These are phyloP conservation scores for Penicillium sp. DNA, from an alignment of 2,329 filamentous ascomycete genomes.

Conservation along the genomic window DNA sequence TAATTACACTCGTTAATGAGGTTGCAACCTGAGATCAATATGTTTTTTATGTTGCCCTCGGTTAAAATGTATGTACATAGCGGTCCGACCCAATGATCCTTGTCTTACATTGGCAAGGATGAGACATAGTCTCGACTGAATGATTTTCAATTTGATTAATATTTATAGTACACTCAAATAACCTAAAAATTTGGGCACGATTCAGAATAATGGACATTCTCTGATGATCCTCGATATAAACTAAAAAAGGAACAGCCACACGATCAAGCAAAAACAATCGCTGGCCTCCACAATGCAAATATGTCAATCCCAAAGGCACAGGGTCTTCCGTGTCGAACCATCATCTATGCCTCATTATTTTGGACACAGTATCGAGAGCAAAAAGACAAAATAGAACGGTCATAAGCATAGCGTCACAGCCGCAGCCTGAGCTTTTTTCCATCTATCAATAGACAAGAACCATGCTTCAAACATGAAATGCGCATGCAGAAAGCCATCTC, in stretches of 20 bases:
- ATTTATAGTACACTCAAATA: too few species aligned
- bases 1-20: background rate
- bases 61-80: background rate
- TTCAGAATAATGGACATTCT: background rate
- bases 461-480: background rate
- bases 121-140: too few species aligned
- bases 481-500: slow-evolving; percentile 5
- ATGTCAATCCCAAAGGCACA: background rate
- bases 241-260: background rate
- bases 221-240: background rate
- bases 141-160: too few species aligned
- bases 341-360: slow-evolving; percentile 1
- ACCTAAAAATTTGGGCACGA: too few species aligned
- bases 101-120: too few species aligned
- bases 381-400: background rate
- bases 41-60: too few species aligned
- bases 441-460: slow-evolving; percentile 10
- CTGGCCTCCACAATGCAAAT: background rate
- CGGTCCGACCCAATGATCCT: background rate
- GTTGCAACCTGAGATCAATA: too few species aligned
- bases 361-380: background rate
- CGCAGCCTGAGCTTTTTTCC: slow-evolving; percentile 5
- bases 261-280: background rate
- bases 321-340: background rate
- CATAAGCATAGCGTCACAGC: background rate